Conservation (phyloP, 2,329 filamentous ascomycete species). For the Stachybotrys elegans region DNA sequence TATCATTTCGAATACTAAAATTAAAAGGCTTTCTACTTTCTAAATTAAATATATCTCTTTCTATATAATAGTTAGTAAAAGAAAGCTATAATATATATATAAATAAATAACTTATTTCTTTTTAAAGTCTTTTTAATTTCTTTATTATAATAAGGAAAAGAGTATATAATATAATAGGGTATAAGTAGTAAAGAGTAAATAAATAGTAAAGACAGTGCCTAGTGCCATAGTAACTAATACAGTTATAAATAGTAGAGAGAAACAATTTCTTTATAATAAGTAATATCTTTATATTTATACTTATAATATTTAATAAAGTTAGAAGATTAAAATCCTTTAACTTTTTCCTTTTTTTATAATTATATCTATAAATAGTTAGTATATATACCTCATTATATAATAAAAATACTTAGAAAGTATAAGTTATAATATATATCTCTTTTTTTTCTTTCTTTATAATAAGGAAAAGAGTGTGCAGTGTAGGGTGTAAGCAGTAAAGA, state of each 20-base stretch:
- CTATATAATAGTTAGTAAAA: background rate
- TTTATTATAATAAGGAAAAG: background rate
- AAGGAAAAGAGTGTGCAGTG: too few species aligned
- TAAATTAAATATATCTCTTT: background rate
- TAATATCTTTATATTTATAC: background rate
- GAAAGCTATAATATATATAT: background rate
- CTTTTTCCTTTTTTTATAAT: background rate
- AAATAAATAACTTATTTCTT: background rate
- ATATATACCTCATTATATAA: background rate
- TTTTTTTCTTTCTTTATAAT: background rate
- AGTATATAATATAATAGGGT: background rate
- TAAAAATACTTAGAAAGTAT: background rate
- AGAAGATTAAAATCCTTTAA: background rate
- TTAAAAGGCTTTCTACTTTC: background rate
- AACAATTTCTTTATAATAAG: background rate
- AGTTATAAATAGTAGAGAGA: too few species aligned
- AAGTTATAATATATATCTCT: background rate
- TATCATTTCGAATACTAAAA: background rate
- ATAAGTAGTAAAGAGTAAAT: background rate
- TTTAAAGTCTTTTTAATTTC: background rate
- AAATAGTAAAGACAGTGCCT: too few species aligned
- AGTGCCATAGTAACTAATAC: too few species aligned
- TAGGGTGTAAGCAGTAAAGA: too few species aligned
- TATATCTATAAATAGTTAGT: background rate
- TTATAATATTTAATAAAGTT: background rate